Evolutionary conservation across 495 filamentous ascomycete species (phyloP), one percentile per base, ranked within the genome.

Genomic region (Lophiostoma macrostomum): DNA sequence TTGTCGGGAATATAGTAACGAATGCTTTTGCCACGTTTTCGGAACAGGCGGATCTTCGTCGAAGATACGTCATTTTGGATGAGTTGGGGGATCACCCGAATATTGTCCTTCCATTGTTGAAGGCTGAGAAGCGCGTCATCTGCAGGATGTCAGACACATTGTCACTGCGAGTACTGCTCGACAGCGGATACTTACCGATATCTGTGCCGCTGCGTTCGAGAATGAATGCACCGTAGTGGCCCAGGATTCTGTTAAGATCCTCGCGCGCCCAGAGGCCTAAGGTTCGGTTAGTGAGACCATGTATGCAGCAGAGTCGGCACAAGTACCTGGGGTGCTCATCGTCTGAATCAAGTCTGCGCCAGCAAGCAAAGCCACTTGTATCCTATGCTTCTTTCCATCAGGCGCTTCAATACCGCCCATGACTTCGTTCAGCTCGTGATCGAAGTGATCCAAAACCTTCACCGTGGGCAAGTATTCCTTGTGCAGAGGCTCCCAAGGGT

Each of bases 31-130:
- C 90, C 86, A 58, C 85, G 81, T 54, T 84, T 78, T 40, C 91
- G 67, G 69, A 95, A 93, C 6, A 93, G 73, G 23, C 90, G 80
- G 45, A 95, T 90, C 69, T 91, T 93, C 25, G 90, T 95, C 37
- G 85, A 89, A 64, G 83, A 88, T 53, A 96, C 86, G 60, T 94
- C 86, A 63, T 95, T 95, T 37, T 88, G 83, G 39, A 96, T 90
- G 40, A 93, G 79, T 63, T 95, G 90, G 60, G 86, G 83, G 56
- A 95, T 90, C 39, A 93, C 83, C 64, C 87, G 81, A 50, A 96
- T 95, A 52, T 95, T 93, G 40, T 82, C 76, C 42, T 80, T 77
- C 79, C 77, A 86, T 28, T 82, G 81, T 63, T 88, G 81, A 34
- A 95, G 73, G 37, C 77, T 80, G 22, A 83, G 80, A 18, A 93